Conservation (phyloP, 805 yeast species). For the Zygoascus biomembranicola region DNA sequence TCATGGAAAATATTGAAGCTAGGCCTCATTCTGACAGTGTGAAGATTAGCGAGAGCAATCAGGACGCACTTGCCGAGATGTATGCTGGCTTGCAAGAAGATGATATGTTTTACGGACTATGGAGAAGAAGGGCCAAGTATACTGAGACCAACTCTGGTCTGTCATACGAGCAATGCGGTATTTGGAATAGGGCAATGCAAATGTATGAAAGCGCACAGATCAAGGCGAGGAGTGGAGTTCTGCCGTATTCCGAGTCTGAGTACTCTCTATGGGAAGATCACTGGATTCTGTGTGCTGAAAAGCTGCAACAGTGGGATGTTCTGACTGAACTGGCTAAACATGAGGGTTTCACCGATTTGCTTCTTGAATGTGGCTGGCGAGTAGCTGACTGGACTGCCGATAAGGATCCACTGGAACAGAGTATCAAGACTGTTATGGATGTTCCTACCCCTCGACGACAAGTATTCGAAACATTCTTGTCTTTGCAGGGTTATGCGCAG, state of each 20-base stretch:
- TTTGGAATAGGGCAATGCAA: constrained; percentile 91
- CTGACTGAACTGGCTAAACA: constrained; percentile 94
- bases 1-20: constrained; percentile 64
- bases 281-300: constrained; percentile 96
- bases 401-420: constrained; percentile 86
- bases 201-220: constrained; percentile 94
- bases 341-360: constrained; percentile 91
- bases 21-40: constrained; percentile 57
- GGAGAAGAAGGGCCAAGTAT: constrained; percentile 96
- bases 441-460: constrained; percentile 97
- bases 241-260: constrained; percentile 93
- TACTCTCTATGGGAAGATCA: constrained; percentile 97
- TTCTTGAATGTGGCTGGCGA: constrained; percentile 99
- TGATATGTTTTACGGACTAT: constrained; percentile 94
- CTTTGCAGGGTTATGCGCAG: constrained; percentile 88
- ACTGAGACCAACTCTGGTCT: constrained; percentile 88
- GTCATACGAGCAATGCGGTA: constrained; percentile 88
- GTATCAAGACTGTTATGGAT: constrained; percentile 94
- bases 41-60: constrained; percentile 72
- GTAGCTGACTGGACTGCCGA: constrained; percentile 98
- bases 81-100: constrained; percentile 86
- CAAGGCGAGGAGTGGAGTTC: constrained; percentile 87
- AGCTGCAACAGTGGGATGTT: constrained; percentile 96
- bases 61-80: constrained; percentile 84
- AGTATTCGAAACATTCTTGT: constrained; percentile 87